Percentiles rank a stretch among this genome's conserved stretches.
Evolutionary conservation across 495 filamentous ascomycete species (phyloP).

Genomic region (Recurvomyces mirabilis): DNA sequence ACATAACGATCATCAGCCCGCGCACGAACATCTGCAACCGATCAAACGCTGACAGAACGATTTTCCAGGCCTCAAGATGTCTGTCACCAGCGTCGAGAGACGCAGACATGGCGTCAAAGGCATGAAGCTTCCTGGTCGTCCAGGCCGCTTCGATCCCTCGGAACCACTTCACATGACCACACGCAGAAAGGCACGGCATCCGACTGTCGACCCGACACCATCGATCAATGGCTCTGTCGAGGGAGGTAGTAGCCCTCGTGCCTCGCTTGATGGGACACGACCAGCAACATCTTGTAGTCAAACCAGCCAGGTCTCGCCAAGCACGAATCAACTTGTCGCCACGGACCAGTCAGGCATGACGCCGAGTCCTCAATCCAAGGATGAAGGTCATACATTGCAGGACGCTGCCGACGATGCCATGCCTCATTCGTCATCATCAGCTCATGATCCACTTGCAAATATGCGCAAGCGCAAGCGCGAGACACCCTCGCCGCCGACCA

Average conservation of each 20-base stretch:
- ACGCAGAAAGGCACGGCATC: constrained; percentile 4
- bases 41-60: too few relatives aligned
- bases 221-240: constrained; percentile 15
- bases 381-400: too few relatives aligned
- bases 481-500: constrained; percentile 1
- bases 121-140: constrained; percentile 6
- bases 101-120: constrained; percentile 12
- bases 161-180: constrained; percentile 23
- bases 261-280: constrained; percentile 13
- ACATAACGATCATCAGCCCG: too few relatives aligned
- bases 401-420: too few relatives aligned
- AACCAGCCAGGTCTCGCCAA: constrained; percentile 6
- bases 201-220: not conserved
- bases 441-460: too few relatives aligned
- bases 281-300: constrained; percentile 14
- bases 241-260: constrained; percentile 2
- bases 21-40: too few relatives aligned
- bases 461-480: constrained; percentile 16
- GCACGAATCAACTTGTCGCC: constrained; percentile 4
- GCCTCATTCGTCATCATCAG: too few relatives aligned
- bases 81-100: not conserved
- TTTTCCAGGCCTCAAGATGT: too few relatives aligned
- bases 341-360: too few relatives aligned
- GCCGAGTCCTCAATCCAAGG: too few relatives aligned
- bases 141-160: constrained; percentile 19